Base-by-base conservation (phyloP, 768 basidiomycete genomes). In the Imleria badia region DNA sequence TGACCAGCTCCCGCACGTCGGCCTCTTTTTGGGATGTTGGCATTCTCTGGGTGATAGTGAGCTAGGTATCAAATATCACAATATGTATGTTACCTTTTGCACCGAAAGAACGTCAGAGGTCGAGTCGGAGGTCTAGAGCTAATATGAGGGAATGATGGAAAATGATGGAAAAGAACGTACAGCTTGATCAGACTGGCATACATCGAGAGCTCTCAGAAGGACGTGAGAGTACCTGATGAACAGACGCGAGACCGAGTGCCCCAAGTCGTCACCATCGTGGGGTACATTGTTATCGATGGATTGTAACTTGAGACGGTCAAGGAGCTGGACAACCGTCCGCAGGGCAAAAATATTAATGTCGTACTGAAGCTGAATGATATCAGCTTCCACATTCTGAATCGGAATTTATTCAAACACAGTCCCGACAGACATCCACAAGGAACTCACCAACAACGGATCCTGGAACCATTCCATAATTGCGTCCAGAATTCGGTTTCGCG, bases 391-490 rank as follows among this genome's bases (percentile, higher is more conserved):
- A 2, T 69, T 66, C 76, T 81, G 51, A 45, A 48, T 45, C 19
- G 14, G 14, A 14, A 36, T 31, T 33, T 19, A 19, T 61, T 55
- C 36, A 48, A 45, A 41, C 19, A 49, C 5, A 10, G 53, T 29
- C 29, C 36, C 36, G 2, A 39, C 20, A 50, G 39, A 51, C 42
- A 46, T 39, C 41, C 19, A 14, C 1, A 30, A 34, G 22, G n/a
- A 48, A 70, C 83, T 51, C 48, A 89, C 89, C 54, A 65, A 60
- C 15, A 73, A 53, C 9, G 79, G 74, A 48, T 82, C 78, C 56
- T 80, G 77, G 39, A 90, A 82, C 93, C 93, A 96, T 41, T 87
- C 84, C 66, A 87, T 76, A n/a, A 95, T 74, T 31, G 81, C 78
- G 55, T 94, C 90, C 23, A 93, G 75, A 36, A 93, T 81, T 35